phyloP scores from a whole-genome alignment of 441 rosid species.

The Pelargonium cotyledonis region DNA sequence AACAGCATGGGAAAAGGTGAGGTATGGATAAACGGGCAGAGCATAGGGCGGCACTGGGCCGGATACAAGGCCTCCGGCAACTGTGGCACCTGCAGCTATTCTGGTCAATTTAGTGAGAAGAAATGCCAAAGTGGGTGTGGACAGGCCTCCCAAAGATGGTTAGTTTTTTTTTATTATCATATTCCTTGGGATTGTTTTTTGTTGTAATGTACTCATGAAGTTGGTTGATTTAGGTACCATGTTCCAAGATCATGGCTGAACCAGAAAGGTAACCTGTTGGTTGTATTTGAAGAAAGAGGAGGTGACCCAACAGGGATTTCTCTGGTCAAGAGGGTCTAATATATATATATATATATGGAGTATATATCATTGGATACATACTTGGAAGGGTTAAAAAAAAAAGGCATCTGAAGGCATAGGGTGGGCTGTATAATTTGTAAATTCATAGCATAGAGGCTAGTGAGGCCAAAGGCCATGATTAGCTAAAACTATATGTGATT shows the following conservation, averaged over 20 bases:
- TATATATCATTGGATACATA: too few relatives aligned
- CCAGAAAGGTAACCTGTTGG: constrained; percentile 34
- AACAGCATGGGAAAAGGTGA: constrained; percentile 68
- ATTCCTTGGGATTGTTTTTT: too few relatives aligned
- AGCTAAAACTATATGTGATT: too few relatives aligned
- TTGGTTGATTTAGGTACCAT: too few relatives aligned
- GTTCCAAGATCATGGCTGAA: constrained; percentile 50
- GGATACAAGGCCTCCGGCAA: constrained; percentile 41
- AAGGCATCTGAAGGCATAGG: too few relatives aligned
- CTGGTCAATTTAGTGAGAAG: constrained; percentile 43
- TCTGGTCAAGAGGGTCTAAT: constrained; percentile 19
- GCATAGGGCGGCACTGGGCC: constrained; percentile 63
- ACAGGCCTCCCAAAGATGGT: constrained; percentile 67
- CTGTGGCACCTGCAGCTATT: constrained; percentile 47
- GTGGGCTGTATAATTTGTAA: too few relatives aligned
- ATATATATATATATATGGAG: too few relatives aligned
- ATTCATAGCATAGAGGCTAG: too few relatives aligned
- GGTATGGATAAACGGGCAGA: constrained; percentile 60
- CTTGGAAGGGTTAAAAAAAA: too few relatives aligned
- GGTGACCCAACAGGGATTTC: constrained; percentile 44
- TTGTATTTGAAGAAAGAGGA: constrained; percentile 50
- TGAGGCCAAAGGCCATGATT: too few relatives aligned
- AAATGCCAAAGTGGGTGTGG: constrained; percentile 53
- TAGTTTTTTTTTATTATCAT: too few relatives aligned
- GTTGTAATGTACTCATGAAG: too few relatives aligned